Conservation (phyloP, 805 yeast species). For the Wickerhamomyces alni region DNA sequence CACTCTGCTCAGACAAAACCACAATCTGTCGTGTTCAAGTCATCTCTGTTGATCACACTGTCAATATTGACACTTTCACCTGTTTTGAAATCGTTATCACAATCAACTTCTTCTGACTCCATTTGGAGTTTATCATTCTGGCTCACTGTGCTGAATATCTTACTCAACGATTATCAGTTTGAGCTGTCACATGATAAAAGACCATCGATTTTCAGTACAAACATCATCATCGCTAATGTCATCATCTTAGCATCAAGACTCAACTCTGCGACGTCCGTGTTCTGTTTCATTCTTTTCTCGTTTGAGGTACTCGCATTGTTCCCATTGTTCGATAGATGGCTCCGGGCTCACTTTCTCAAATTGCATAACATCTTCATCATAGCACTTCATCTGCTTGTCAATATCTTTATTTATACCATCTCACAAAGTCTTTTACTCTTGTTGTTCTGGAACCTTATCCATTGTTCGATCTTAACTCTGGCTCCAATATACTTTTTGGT, state of each 20-base stretch:
- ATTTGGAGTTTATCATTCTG: slow-evolving; percentile 90
- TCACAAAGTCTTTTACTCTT: slow-evolving; percentile 35
- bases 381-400: slow-evolving; percentile 19
- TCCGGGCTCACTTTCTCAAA: slow-evolving; percentile 33
- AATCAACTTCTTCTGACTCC: slow-evolving; percentile 87
- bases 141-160: slow-evolving; percentile 62
- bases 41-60: slow-evolving; percentile 62
- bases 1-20: background rate
- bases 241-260: slow-evolving; percentile 89
- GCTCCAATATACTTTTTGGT: slow-evolving; percentile 68
- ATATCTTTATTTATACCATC: slow-evolving; percentile 28
- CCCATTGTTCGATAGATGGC: slow-evolving; percentile 62
- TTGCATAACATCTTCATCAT: slow-evolving; percentile 8
- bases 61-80: slow-evolving; percentile 80
- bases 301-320: slow-evolving; percentile 66
- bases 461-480: slow-evolving; percentile 42
- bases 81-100: slow-evolving; percentile 79
- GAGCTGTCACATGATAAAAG: slow-evolving; percentile 25
- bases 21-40: slow-evolving; percentile 37
- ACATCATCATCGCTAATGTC: slow-evolving; percentile 77
- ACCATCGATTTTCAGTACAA: slow-evolving; percentile 64
- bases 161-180: slow-evolving; percentile 62
- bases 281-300: slow-evolving; percentile 72
- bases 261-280: slow-evolving; percentile 65
- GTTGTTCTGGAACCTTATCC: slow-evolving; percentile 44